Evolutionary conservation across 2,329 filamentous ascomycete species (phyloP), one percentile per base, ranked within the genome.

Genomic region (Aspergillus sp.): DNA sequence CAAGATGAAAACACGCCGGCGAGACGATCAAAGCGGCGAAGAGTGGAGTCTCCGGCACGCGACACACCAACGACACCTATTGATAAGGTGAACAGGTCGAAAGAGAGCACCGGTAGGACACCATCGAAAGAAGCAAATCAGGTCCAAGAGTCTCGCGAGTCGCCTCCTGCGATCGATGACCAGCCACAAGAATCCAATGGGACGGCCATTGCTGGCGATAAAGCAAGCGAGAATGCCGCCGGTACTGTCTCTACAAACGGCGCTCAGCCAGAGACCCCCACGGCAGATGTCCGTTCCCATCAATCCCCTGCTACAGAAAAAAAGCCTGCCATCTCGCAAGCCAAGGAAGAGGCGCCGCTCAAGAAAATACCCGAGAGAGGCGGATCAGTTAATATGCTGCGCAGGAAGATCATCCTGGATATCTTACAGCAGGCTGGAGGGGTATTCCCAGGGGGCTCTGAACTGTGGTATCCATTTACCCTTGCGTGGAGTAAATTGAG

Each of bases 391-490:
- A 73, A 73, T 22, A 67, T 78, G 50, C 70, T 80, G 45, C 78
- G 82, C 31, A 78, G 75, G 55, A 79, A 79, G 18, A 81, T 87
- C 31, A 74, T 87, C 3, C 71, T 84, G 67, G 78, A 85, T 26
- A 81, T 87, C 45, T 67, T 87, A 12, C 74, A 82, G 49, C 77
- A 79, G 52, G 82, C 81, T 56, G 78, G 78, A 50, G 86, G 86
- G 7, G 80, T 83, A 2, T 86, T 83, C 55, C 84, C 85, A 2
- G 78, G 82, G 42, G 80, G 83, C 24, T 76, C 75, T 49, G 84
- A 86, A 63, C 77, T 87, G n/a, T 80, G 78, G 70, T 77, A 80
- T 62, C 81, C 85, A 9, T 86, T 85, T 63, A 73, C 77, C 14
- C 79, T 80, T 2, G 73, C 79, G 16, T 88, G 85, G 84, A 73